A percentile compares a stretch with the other conserved stretches of the same genome.
These are phyloP conservation scores for Talaromyces funiculosus DNA, from an alignment of 2,329 filamentous ascomycete genomes.

Conservation along the genomic window DNA sequence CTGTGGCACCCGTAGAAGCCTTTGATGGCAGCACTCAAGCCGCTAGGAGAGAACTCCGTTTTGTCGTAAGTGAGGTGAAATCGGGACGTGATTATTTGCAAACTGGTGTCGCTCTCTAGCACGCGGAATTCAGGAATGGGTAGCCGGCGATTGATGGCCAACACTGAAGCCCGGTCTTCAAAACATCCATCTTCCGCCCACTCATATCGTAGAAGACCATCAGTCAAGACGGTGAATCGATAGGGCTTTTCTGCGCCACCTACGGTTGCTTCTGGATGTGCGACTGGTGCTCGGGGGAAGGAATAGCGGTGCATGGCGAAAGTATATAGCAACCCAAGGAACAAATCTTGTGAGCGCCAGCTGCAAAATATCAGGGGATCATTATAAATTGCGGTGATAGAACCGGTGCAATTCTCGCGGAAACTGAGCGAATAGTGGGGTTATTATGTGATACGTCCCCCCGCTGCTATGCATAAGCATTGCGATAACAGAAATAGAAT, in stretches of 20 bases:
- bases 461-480: background rate
- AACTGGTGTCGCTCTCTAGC: conserved; percentile 40
- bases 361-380: background rate
- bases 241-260: conserved; percentile 2
- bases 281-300: background rate
- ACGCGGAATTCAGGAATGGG: conserved; percentile 46
- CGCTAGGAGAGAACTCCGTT: conserved; percentile 48
- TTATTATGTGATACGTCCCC: background rate
- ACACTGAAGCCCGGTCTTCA: conserved; percentile 58
- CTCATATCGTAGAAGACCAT: conserved; percentile 56
- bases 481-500: background rate
- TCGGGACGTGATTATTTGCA: conserved; percentile 53
- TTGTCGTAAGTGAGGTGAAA: conserved; percentile 57
- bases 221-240: conserved; percentile 43
- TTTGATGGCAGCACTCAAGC: conserved; percentile 45
- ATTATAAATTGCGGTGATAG: background rate
- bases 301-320: conserved; percentile 9
- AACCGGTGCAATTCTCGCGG: background rate
- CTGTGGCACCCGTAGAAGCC: conserved; percentile 39
- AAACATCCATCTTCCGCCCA: conserved; percentile 57
- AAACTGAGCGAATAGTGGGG: conserved; percentile 1
- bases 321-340: background rate
- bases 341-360: background rate
- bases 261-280: conserved; percentile 3
- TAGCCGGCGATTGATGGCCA: conserved; percentile 53